A percentile compares a stretch with the other conserved stretches of the same genome.
Conservation (phyloP, 768 basidiomycete species). For the Suillus brevipes region DNA sequence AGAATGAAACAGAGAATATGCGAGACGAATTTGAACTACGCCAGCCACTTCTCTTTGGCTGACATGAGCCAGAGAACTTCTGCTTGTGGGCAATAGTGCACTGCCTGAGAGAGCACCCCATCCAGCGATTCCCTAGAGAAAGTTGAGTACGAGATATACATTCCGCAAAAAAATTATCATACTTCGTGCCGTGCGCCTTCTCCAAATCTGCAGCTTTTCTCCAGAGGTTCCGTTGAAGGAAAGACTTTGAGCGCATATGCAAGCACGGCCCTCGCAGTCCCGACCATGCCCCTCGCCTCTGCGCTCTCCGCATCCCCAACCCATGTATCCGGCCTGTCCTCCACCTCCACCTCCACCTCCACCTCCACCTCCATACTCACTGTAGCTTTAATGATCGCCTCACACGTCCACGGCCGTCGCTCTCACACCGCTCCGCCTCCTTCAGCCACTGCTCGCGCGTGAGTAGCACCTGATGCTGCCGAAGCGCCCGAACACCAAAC, state of each 20-base stretch:
- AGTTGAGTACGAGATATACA: constrained; percentile 7
- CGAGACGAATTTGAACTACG: constrained; percentile 11
- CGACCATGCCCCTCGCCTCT: constrained; percentile 69
- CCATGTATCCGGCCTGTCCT: constrained; percentile 90
- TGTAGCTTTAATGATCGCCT: constrained; percentile 94
- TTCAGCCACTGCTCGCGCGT: constrained; percentile 93
- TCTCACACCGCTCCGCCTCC: constrained; percentile 91
- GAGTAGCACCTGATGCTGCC: constrained; percentile 82
- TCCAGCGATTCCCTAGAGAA: constrained; percentile 69
- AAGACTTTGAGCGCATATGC: constrained; percentile 91
- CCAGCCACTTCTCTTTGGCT: constrained; percentile 95
- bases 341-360: no score
- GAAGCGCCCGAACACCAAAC: constrained; percentile 73
- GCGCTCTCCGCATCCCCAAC: constrained; percentile 86
- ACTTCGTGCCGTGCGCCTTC: constrained; percentile 85
- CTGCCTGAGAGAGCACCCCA: constrained; percentile 78
- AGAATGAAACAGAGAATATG: no score
- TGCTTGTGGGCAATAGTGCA: constrained; percentile 90
- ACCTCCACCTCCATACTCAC: constrained; percentile 92
- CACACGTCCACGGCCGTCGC: constrained; percentile 83
- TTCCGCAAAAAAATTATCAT: constrained; percentile 14
- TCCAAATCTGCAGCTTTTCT: constrained; percentile 90
- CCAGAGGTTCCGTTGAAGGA: constrained; percentile 83
- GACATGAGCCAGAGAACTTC: constrained; percentile 98
- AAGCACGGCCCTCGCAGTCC: constrained; percentile 83